Evolutionary conservation across 208 protist species (phyloP), one percentile per base, ranked within the genome.

Genomic region (Wallacemonas sp.): DNA sequence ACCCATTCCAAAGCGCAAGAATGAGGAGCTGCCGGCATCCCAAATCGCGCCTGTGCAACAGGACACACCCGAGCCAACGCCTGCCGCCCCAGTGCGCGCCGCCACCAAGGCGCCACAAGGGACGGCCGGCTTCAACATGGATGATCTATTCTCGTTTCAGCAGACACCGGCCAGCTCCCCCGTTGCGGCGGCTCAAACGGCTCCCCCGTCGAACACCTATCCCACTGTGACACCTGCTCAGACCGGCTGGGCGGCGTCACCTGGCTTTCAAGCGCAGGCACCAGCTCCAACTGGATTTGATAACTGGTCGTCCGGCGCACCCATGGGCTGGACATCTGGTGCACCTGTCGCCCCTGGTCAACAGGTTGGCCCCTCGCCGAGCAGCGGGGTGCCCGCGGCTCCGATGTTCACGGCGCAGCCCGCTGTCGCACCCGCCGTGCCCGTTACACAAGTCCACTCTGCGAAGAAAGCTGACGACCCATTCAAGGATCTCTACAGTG

Each of bases 401-500:
- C n/a, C 52, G 7, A 8, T 23, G 4, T 41, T 41, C n/a, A 23
- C 10, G 20, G 31, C 52, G 12, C 52, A 59, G 32, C 31, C 52
- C 10, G 26, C 10, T 8, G 26, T 18, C 10, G 18, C 8, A 33
- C 48, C 20, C 22, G 7, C 8, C 16, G 48, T 18, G 5, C 52
- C 52, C 3, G 52, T 42, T 14, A 59, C 52, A 4, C 26, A 33
- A 59, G 52, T 42, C 3, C 26, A 44, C n/a, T 4, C 45, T 11
- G n/a, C 65, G 8, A 62, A 74, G 57, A 79, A 73, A 12, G 26
- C 61, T 18, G 49, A 39, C 2, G 74, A 87, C 57, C 67, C 74
- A n/a, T 87, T 87, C 57, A 87, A 83, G 41, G 55, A 73, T n/a
- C 38, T 87, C 33, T 87, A 71, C 68, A 67, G 26, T 42, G 68